phyloP scores from a whole-genome alignment of 2,329 filamentous ascomycete species.

The Sporothrix sp. region DNA sequence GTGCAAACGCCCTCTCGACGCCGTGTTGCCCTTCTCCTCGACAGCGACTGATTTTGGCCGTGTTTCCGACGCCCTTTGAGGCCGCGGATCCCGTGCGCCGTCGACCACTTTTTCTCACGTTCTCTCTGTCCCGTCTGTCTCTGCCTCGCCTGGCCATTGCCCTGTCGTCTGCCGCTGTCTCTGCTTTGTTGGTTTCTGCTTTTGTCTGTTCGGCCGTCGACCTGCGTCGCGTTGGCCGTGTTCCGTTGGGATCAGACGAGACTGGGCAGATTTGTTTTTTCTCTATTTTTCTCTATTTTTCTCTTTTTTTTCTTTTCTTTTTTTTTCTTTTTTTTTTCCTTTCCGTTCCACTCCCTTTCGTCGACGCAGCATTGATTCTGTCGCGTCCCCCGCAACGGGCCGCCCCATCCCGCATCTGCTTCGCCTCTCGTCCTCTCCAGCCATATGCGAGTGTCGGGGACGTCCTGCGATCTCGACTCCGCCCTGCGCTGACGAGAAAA shows the following conservation, averaged over 20 bases:
- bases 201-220: background rate
- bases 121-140: background rate
- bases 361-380: too few species aligned
- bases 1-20: too few species aligned
- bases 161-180: background rate
- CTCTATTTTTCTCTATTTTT: background rate
- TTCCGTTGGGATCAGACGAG: too few species aligned
- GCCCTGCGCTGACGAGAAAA: conserved; percentile 6
- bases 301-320: background rate
- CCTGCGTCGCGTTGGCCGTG: too few species aligned
- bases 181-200: background rate
- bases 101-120: background rate
- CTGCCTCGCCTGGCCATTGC: background rate
- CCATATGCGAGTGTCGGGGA: conserved; percentile 8
- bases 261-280: background rate
- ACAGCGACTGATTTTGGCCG: conserved; percentile 1
- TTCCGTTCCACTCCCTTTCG: too few species aligned
- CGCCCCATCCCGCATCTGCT: background rate
- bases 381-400: background rate
- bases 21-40: conserved; percentile 1
- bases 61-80: conserved; percentile 9
- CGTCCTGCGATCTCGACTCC: conserved; percentile 3
- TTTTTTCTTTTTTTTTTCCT: too few species aligned
- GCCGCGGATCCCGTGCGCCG: conserved; percentile 15
- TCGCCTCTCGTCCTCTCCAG: background rate